Percentiles rank a stretch among this genome's conserved stretches.
Conservation (phyloP, 2,329 filamentous ascomycete species). For the Coniella vitis region DNA sequence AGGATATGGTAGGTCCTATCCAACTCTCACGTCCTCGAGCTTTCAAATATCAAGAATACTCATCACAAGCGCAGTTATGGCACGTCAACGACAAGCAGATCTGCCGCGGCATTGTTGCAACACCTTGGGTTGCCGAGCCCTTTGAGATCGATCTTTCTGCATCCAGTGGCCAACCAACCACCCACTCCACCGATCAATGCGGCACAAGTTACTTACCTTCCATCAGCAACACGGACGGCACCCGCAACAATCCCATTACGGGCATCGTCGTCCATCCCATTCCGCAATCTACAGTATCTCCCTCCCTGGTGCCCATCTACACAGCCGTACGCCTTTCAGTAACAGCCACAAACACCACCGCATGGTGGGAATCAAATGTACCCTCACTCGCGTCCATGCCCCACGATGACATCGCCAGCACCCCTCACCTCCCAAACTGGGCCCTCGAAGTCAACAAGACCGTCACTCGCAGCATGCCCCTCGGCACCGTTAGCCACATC, state of each 20-base stretch:
- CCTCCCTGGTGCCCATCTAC: constrained; percentile 36
- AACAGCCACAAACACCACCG: constrained; percentile 39
- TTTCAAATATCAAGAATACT: not conserved
- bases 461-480: constrained; percentile 36
- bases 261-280: constrained; percentile 41
- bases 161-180: constrained; percentile 15
- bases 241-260: constrained; percentile 38
- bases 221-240: constrained; percentile 15
- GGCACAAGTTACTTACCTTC: constrained; percentile 34
- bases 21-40: not conserved
- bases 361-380: constrained; percentile 48
- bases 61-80: constrained; percentile 32
- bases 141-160: constrained; percentile 41
- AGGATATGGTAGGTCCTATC: constrained; percentile 38
- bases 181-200: constrained; percentile 39
- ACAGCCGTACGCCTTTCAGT: constrained; percentile 47
- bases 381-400: constrained; percentile 11
- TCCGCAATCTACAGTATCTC: constrained; percentile 23
- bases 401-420: not conserved
- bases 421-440: constrained; percentile 35
- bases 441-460: constrained; percentile 38
- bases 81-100: constrained; percentile 28
- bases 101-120: constrained; percentile 48
- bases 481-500: constrained; percentile 38
- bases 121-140: constrained; percentile 40